Evolutionary conservation across 306 rosid species (phyloP).

Genomic region (Phaseolus lunatus): DNA sequence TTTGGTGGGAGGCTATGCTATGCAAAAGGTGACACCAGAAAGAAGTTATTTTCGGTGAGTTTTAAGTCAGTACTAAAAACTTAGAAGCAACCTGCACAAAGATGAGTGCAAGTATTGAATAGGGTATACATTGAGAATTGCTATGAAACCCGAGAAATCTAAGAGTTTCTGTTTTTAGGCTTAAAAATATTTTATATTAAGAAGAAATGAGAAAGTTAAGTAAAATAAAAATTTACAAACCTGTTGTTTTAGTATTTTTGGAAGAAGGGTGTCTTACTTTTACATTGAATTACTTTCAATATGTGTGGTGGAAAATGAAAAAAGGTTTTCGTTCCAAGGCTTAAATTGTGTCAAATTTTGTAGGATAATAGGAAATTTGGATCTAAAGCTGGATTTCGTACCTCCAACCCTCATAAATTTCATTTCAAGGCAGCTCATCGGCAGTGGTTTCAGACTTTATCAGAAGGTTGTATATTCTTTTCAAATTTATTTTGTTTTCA

Average conservation of each 20-base stretch:
- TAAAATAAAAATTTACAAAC: too few relatives aligned
- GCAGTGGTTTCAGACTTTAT: conserved; percentile 87
- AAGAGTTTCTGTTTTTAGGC: neutral
- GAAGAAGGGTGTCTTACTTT: too few relatives aligned
- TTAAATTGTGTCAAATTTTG: conserved; percentile 43
- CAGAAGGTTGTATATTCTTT: conserved; percentile 70
- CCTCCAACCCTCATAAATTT: conserved; percentile 92
- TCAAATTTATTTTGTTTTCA: conserved; percentile 35
- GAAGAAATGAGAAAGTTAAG: too few relatives aligned
- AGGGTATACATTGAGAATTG: neutral
- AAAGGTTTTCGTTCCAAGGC: neutral
- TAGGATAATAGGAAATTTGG: conserved; percentile 91
- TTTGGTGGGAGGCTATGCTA: conserved; percentile 88
- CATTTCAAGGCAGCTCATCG: conserved; percentile 89
- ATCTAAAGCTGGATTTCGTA: conserved; percentile 86
- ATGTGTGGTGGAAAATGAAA: conserved; percentile 21
- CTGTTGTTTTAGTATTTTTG: too few relatives aligned
- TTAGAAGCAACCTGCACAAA: neutral
- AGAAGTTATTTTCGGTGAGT: conserved; percentile 96
- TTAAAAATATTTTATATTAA: too few relatives aligned
- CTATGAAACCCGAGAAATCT: neutral
- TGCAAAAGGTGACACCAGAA: conserved; percentile 87
- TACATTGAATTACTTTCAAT: too few relatives aligned
- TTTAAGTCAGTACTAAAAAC: conserved; percentile 8
- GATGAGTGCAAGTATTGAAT: neutral